Evolutionary conservation across 495 filamentous ascomycete genomes (phyloP), one percentile per base, ranked within the genome.

Genomic region (Amphirosellinia nigrospora): DNA sequence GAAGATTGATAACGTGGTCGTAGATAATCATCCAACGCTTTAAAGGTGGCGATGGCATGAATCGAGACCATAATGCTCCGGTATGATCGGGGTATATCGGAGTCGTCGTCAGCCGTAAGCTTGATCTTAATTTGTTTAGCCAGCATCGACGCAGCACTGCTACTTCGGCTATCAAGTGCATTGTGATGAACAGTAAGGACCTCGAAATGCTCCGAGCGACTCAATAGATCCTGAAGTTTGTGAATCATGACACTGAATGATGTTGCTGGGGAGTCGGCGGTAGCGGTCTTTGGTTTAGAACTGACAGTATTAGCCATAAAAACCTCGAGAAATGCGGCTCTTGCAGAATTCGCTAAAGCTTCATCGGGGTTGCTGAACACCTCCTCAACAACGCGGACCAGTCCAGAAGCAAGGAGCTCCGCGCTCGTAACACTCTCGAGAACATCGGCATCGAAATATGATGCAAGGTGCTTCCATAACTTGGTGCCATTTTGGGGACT

Each of bases 11-110:
- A 64, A 64, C 95, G 85, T 3, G 96, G 96, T 63, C 95, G 89
- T 52, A 99, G 84, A 81, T 98, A 99, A 77, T 99, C 96, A 75
- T 98, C 96, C 36, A 99, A 82, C 2, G 96, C 92, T 77, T 98
- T 98, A 81, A 99, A 98, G 0, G 94, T 97, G 10, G 96, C 95
- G 78, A 99, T 98, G 36, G 96, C 96, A 80, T 99, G 96, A 70
- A 99, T 98, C 6, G 94, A 95, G 19, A 99, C 95, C 91, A 97
- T 97, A 71, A 98, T 94, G 70, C 94, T 97, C 39, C 91, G 89
- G 74, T 95, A 98, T 16, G 89, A 82, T 28, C 88, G 85, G 30
- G 94, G 95, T 60, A 98, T 94, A 34, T 96, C 91, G 0, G 93
- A 93, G 45, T 93, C 92, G 1, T 98, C 96, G 68, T 97, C 94